Percentiles rank a stretch among this genome's conserved stretches.
These are phyloP conservation scores for Agaricales sp. DNA, from an alignment of 1,284 basidiomycete species.

Conservation along the genomic window DNA sequence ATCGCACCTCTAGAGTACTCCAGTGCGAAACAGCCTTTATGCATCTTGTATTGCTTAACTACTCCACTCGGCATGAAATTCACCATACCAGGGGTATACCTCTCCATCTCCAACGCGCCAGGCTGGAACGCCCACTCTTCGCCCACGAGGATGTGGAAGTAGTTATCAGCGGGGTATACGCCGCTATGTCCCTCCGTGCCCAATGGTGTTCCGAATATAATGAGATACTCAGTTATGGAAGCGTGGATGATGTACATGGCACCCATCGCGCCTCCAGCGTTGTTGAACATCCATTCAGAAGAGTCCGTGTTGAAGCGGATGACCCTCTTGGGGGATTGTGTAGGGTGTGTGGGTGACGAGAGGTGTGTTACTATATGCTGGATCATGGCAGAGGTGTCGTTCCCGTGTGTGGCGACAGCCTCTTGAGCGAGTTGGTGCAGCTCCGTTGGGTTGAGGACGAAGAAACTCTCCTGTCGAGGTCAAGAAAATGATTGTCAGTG, in stretches of 20 bases:
- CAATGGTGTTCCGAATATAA: slow-evolving; percentile 91
- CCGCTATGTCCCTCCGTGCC: slow-evolving; percentile 97
- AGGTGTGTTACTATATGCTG: slow-evolving; percentile 70
- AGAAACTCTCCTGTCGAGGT: slow-evolving; percentile 42
- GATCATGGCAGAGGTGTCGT: slow-evolving; percentile 63
- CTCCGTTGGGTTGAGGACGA: slow-evolving; percentile 58
- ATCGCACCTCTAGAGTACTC: slow-evolving; percentile 84
- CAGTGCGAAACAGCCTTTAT: slow-evolving; percentile 88
- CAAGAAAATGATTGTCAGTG: too few species aligned
- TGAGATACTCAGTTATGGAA: slow-evolving; percentile 87
- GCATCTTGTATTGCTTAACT: slow-evolving; percentile 97
- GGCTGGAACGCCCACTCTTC: slow-evolving; percentile 88
- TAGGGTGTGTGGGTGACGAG: too few species aligned
- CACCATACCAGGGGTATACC: slow-evolving; percentile 76
- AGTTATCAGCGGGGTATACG: slow-evolving; percentile 92
- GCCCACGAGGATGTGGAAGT: slow-evolving; percentile 91
- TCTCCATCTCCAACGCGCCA: slow-evolving; percentile 74
- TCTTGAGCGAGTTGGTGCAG: slow-evolving; percentile 61
- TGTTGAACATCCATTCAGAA: slow-evolving; percentile 93
- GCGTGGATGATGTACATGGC: slow-evolving; percentile 97
- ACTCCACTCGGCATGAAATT: slow-evolving; percentile 77
- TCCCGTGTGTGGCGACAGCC: slow-evolving; percentile 52
- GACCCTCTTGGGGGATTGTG: slow-evolving; percentile 16
- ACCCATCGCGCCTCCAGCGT: slow-evolving; percentile 98
- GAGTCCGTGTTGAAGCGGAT: slow-evolving; percentile 54